Evolutionary conservation across 495 filamentous ascomycete genomes (phyloP).

Genomic region (Ramalina peruviana): DNA sequence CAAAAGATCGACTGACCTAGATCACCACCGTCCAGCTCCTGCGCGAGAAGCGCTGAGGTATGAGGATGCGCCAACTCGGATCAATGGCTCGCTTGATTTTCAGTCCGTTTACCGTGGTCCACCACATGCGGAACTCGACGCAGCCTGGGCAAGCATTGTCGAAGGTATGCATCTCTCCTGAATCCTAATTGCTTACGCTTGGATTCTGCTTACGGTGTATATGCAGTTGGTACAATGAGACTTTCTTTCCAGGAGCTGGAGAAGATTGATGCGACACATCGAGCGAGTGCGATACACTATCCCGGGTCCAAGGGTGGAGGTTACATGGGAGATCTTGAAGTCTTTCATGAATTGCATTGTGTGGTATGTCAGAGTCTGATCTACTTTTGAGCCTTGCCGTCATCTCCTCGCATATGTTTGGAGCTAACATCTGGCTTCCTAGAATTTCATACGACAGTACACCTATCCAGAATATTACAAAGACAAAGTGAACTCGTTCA

Average conservation of each 20-base stretch:
- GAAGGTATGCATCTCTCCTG: background rate
- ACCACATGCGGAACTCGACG: background rate
- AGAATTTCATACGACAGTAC: background rate
- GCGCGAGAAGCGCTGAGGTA: too few relatives aligned
- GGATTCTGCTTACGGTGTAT: background rate
- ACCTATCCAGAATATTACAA: slow-evolving; percentile 1
- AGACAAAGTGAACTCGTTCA: background rate
- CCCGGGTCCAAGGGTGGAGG: slow-evolving; percentile 10
- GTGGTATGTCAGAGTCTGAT: slow-evolving; percentile 6
- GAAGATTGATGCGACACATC: slow-evolving; percentile 6
- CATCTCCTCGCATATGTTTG: too few relatives aligned
- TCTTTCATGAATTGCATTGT: slow-evolving; percentile 16
- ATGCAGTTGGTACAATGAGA: background rate
- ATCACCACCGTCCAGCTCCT: too few relatives aligned
- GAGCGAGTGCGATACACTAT: background rate
- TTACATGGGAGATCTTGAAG: slow-evolving; percentile 13
- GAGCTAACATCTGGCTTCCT: background rate
- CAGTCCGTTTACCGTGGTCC: slow-evolving; percentile 1
- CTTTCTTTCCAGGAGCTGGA: background rate
- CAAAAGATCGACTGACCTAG: too few relatives aligned
- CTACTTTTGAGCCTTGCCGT: too few relatives aligned
- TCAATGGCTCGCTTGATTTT: slow-evolving; percentile 1
- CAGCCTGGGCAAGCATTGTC: background rate
- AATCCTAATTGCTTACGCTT: background rate
- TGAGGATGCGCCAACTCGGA: too few relatives aligned